phyloP scores from a whole-genome alignment of 306 rosid genomes.

The Vicia villosa region DNA sequence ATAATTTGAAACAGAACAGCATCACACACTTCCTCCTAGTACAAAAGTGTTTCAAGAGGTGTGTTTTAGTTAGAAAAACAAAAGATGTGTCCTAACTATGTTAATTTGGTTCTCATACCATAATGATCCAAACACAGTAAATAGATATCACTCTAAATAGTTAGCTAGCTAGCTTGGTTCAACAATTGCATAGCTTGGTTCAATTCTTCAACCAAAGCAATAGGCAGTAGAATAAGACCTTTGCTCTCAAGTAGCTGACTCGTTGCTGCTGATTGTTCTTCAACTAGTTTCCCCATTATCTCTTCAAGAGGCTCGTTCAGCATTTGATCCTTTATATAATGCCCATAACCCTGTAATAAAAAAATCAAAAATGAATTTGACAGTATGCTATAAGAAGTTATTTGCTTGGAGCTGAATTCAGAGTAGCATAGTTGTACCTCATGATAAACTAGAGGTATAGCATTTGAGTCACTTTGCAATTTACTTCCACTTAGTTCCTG shows the following conservation, averaged over 20 bases:
- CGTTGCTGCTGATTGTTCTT: constrained; percentile 63
- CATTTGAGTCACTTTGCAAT: constrained; percentile 61
- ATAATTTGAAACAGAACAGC: background rate
- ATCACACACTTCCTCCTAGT: background rate
- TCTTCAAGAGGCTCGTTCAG: constrained; percentile 84
- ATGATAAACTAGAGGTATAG: constrained; percentile 63
- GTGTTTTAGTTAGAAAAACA: background rate
- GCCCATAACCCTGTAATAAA: constrained; percentile 77
- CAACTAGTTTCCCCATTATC: constrained; percentile 81
- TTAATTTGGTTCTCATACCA: constrained; percentile 8
- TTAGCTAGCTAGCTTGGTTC: constrained; percentile 28
- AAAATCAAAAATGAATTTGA: background rate
- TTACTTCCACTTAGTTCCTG: constrained; percentile 74
- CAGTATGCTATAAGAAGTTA: background rate
- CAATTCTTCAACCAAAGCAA: constrained; percentile 52
- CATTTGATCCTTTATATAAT: constrained; percentile 63
- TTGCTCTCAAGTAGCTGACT: constrained; percentile 64
- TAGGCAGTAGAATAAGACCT: constrained; percentile 73
- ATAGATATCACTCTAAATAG: background rate
- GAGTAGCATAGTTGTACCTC: constrained; percentile 54
- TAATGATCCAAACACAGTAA: constrained; percentile 5
- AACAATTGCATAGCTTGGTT: constrained; percentile 35
- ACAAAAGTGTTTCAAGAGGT: background rate
- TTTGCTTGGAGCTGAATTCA: background rate
- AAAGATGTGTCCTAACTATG: background rate